Base-by-base conservation (phyloP, 1,284 basidiomycete species). In the Wolfiporia cocos region DNA sequence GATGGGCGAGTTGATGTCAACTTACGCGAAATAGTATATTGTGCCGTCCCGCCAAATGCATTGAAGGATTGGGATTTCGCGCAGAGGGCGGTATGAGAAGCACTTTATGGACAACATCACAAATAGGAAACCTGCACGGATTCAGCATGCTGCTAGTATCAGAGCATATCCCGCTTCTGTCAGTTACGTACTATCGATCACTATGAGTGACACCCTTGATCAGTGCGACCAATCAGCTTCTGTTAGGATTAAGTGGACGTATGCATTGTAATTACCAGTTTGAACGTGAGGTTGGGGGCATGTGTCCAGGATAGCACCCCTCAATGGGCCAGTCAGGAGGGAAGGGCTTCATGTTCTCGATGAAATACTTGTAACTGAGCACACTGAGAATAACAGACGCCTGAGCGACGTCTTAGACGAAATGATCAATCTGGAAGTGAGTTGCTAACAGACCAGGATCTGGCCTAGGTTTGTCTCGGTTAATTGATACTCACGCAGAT, bases 271-370 rank as follows among this genome's bases (percentile, higher is more conserved):
- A n/a, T n/a, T n/a, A n/a, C n/a, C n/a, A n/a, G n/a, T n/a, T n/a
- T n/a, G n/a, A n/a, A n/a, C n/a, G n/a, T n/a, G n/a, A n/a, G n/a
- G n/a, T n/a, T n/a, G n/a, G n/a, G n/a, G n/a, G n/a, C n/a, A n/a
- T n/a, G n/a, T n/a, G 26, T 12, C 17, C 14, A 14, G 38, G 43
- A 34, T 39, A 39, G 37, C 22, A 44, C 7, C 43, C 43, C 17
- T 26, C 14, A 21, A 44, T 40, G 6, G 43, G 43, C 43, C 43
- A 44, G 31, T 36, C 20, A 10, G 43, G 21, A 19, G 43, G 43
- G 37, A 30, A 44, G 14, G 35, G 43, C 7, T 9, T 31, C 4
- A 40, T 31, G 6, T 28, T 34, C 7, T 5, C 9, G 15, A 9
- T 21, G 4, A 33, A 18, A n/a, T 28, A 2, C 18, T 14, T 10